Evolutionary conservation across 2,329 filamentous ascomycete species (phyloP).

Genomic region (Colletotrichum musae): DNA sequence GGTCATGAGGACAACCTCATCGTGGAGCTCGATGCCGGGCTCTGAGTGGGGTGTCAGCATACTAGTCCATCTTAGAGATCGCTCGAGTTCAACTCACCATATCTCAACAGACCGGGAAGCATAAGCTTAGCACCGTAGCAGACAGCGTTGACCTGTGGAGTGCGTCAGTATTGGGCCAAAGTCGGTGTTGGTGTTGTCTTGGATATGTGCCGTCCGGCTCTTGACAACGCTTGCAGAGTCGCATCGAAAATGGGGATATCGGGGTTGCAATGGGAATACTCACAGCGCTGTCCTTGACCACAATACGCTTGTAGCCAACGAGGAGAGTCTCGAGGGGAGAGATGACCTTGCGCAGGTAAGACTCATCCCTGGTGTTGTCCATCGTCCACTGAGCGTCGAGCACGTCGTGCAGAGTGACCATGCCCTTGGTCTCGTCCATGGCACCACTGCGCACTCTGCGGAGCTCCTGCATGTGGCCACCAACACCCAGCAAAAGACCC

Average conservation of each 20-base stretch:
- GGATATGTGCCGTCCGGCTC: not conserved
- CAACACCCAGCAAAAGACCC: slow-evolving; percentile 81
- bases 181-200: not conserved
- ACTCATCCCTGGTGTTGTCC: slow-evolving; percentile 93
- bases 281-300: slow-evolving; percentile 91
- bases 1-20: slow-evolving; percentile 98
- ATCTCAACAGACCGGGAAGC: slow-evolving; percentile 95
- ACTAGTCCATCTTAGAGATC: slow-evolving; percentile 45
- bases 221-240: slow-evolving; percentile 25
- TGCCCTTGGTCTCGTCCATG: slow-evolving; percentile 90
- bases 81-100: slow-evolving; percentile 70
- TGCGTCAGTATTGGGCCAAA: slow-evolving; percentile 25
- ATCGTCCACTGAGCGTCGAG: slow-evolving; percentile 96
- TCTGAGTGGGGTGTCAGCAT: slow-evolving; percentile 65
- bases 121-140: slow-evolving; percentile 99
- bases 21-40: slow-evolving; percentile 90
- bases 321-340: slow-evolving; percentile 93
- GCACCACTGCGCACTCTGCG: slow-evolving; percentile 93
- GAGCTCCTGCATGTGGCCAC: slow-evolving; percentile 98
- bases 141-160: slow-evolving; percentile 83
- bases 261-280: slow-evolving; percentile 31
- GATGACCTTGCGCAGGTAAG: slow-evolving; percentile 92
- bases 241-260: slow-evolving; percentile 23
- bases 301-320: slow-evolving; percentile 93
- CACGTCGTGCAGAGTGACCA: slow-evolving; percentile 96